Evolutionary conservation across 192 early-diverging fungal genomes (phyloP), one percentile per base, ranked within the genome.

Genomic region (Pilobolus umbonatus): DNA sequence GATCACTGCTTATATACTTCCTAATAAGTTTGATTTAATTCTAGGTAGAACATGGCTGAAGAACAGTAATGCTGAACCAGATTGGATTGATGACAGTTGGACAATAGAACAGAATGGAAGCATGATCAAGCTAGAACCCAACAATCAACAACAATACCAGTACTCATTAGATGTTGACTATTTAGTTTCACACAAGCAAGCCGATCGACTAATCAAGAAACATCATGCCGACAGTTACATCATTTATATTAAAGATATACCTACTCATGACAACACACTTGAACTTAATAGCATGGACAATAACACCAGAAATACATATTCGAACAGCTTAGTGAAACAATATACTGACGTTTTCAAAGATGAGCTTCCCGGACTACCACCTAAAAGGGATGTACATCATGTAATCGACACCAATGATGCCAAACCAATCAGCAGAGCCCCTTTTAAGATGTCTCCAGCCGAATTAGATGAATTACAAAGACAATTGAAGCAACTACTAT

Each of bases 281-380:
- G n/a, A n/a, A n/a, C n/a, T n/a, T n/a, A n/a, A n/a, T n/a, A n/a
- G n/a, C n/a, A n/a, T n/a, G n/a, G n/a, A n/a, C n/a, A n/a, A n/a
- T n/a, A 42, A 40, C 4, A 24, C 2, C 1, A 2, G 19, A 0
- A 4, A 22, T 0, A 22, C 2, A 2, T 39, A 54, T 15, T 39
- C 34, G 47, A 0, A 1, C 12, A 12, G 11, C 21, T 5, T 54
- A 0, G 32, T 54, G 1, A 12, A 47, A 24, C 61, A 65, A 56
- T 65, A 55, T 38, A 25, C 36, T 6, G 63, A 65, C 31, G 43
- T 65, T 0, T 71, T 71, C 39, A 55, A 60, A 5, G 6, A 32
- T 49, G 38, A 52, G 15, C 22, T 61, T 0, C 68, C 68, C 2
- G 59, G 63, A 0, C 29, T 67, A 7, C 70, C 64, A 0, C 64